These are phyloP conservation scores for Umbilicaria muhlenbergii DNA, from an alignment of 495 filamentous ascomycete genomes.

Conservation along the genomic window DNA sequence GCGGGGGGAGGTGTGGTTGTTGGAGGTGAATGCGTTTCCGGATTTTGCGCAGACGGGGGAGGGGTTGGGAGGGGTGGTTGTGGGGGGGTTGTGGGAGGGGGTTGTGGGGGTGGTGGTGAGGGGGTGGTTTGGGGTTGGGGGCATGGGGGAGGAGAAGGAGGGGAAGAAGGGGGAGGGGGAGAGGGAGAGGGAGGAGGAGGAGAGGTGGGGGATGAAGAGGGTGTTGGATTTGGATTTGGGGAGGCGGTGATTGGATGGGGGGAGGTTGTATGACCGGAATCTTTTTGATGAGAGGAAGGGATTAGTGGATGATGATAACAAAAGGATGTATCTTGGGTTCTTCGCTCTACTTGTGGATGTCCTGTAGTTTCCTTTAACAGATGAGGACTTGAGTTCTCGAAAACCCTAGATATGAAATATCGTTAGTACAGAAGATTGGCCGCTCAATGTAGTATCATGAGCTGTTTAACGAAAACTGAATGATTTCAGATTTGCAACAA, in stretches of 20 bases:
- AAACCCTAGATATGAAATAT: too few relatives aligned
- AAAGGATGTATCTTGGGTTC: too few relatives aligned
- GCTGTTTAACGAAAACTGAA: too few relatives aligned
- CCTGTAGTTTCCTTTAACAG: too few relatives aligned
- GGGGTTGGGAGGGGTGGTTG: slow-evolving; percentile 47
- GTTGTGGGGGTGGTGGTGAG: slow-evolving; percentile 50
- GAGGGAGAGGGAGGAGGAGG: slow-evolving; percentile 13
- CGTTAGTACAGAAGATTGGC: too few relatives aligned
- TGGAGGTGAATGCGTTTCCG: slow-evolving; percentile 95
- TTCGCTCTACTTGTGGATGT: too few relatives aligned
- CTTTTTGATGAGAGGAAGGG: too few relatives aligned
- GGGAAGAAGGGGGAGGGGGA: slow-evolving; percentile 4
- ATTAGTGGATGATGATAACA: too few relatives aligned
- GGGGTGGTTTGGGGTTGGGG: slow-evolving; percentile 38
- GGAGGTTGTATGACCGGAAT: too few relatives aligned
- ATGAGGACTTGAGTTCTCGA: too few relatives aligned
- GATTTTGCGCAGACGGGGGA: slow-evolving; percentile 86
- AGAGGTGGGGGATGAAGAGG: slow-evolving; percentile 27
- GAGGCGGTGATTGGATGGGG: slow-evolving; percentile 11
- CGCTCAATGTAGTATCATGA: too few relatives aligned
- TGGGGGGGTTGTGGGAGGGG: slow-evolving; percentile 60
- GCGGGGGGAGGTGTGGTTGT: slow-evolving; percentile 44
- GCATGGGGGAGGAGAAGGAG: background rate
- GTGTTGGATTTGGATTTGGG: slow-evolving; percentile 52
- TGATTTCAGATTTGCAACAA: too few relatives aligned